Base-by-base conservation (phyloP, 2,329 filamentous ascomycete species). In the Beauveria scarabaeidicola region DNA sequence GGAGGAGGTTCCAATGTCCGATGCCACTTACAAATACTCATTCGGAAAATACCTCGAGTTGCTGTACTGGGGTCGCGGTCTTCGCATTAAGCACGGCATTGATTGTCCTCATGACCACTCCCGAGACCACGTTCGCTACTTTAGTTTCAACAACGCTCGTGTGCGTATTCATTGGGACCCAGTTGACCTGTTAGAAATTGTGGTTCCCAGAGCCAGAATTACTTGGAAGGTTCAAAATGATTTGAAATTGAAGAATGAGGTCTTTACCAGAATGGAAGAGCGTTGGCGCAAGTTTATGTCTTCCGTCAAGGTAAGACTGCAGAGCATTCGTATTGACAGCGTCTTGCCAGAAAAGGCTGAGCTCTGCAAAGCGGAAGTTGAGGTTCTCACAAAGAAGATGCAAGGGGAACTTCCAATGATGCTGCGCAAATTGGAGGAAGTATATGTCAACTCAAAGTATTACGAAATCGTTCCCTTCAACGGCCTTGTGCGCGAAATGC, bases 171-270 rank as follows among this genome's bases (percentile, higher is more conserved):
- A 97, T 69, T 96, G 95, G 73, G 94, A 97, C 67, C 84, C 88
- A 0, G 92, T 99, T 60, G 90, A 94, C 65, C 82, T 99, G 8
- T 86, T 97, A 41, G 95, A 99, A 71, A 92, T 99, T 61, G 87
- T 96, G 56, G 94, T 97, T 2, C 94, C 94, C 1, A 84, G 92
- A 60, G 85, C 91, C 27, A 85, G 90, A 59, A 89, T 99, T 55
- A 97, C 93, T 0, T 99, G 95, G 93, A 97, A 97, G 72, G 94
- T 99, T 27, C 93, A 96, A 65, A 89, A 95, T 64, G 94, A 99
- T 69, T 76, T 99, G 52, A 88, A 82, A 64, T 81, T 99, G 66
- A 96, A 96, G 72, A 99, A 99, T 66, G 91, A 96, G 25, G 85
- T 96, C 36, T 99, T 90, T 69, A 80, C 78, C 23, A 88, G 87